Base-by-base conservation (phyloP, 2,329 filamentous ascomycete species). In the Trichophyton benhamiae region DNA sequence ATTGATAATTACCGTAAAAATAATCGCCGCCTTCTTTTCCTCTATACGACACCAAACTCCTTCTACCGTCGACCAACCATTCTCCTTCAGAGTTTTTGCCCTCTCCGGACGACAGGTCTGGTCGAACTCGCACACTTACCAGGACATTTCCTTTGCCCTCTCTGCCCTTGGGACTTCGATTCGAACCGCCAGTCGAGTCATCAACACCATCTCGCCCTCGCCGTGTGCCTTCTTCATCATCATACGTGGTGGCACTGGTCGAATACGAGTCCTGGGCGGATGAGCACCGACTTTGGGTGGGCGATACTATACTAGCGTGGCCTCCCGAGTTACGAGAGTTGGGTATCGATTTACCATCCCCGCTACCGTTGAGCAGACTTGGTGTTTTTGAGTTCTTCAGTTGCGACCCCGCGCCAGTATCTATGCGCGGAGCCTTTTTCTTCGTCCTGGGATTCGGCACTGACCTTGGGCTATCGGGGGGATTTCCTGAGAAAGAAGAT, bases 21-120 rank as follows among this genome's bases (percentile, higher is more conserved):
- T 97, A 94, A 71, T 96, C 90, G 60, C 92, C 94, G 38, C 88
- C 90, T 75, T 97, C 94, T 67, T 88, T 89, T 63, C 94, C 92
- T 64, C 83, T 83, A 70, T 92, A 96, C 7, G 88, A 83, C 61
- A 99, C 87, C 42, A 95, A 77, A 17, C 89, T 87, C 68, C 86
- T 86, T 69, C 90, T 85, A 36, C 88, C 87, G 72, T 96, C 91
- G 2, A 99, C 87, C 78, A 90, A 83, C 94, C 92, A 99, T 71
- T 97, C 94, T 33, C 86, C 84, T 63, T 94, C 88, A 6, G 83
- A 77, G 62, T 83, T 82, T 62, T 80, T 78, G 52, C 83, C 83
- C 60, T 82, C 82, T 60, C 81, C 83, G n/a, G 80, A 79, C 25
- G 80, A 83, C 3, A 83, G 81, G 75, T 96, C 91, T 33, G 94